A percentile compares a stretch with the other conserved stretches of the same genome.
Conservation (phyloP, 768 basidiomycete species). For the Lactarius quietus region DNA sequence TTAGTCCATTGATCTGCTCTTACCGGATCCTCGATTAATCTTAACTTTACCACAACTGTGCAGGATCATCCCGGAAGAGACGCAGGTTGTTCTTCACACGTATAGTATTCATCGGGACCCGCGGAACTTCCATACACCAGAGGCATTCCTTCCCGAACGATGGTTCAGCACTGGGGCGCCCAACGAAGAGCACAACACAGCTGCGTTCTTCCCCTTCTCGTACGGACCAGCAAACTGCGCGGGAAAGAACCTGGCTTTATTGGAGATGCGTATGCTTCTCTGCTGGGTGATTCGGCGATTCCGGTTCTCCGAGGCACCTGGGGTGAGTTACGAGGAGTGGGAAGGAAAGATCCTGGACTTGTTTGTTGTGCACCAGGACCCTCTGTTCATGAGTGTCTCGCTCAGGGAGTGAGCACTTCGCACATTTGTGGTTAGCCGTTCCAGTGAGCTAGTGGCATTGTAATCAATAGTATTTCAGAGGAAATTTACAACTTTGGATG, state of each 20-base stretch:
- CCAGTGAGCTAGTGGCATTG: no score
- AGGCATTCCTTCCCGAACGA: neutral
- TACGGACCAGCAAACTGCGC: conserved; percentile 24
- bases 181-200: neutral
- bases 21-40: no score
- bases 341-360: neutral
- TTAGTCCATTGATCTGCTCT: neutral
- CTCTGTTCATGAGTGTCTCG: neutral
- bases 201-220: conserved; percentile 26
- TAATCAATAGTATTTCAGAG: no score
- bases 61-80: neutral
- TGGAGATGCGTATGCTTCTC: conserved; percentile 14
- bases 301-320: neutral
- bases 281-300: neutral
- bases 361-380: neutral
- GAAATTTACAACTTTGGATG: no score
- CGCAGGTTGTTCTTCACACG: neutral
- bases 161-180: neutral
- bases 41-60: no score
- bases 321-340: neutral
- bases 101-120: conserved; percentile 5
- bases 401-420: neutral
- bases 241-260: conserved; percentile 25
- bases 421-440: no score
- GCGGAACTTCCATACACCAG: neutral